These are phyloP conservation scores for Russula emetica DNA, from an alignment of 768 basidiomycete species.

Conservation along the genomic window DNA sequence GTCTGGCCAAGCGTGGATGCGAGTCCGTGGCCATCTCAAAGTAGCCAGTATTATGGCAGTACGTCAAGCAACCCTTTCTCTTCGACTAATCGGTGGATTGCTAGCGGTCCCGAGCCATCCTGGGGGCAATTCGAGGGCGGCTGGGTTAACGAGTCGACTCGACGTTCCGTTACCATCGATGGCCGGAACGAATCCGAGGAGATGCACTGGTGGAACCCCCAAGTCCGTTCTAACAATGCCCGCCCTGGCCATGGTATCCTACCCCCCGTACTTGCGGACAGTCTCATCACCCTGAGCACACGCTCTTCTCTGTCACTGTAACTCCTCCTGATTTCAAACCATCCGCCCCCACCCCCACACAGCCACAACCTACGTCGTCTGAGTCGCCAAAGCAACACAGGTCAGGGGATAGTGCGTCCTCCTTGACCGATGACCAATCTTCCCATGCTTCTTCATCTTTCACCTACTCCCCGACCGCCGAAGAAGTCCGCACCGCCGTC, in stretches of 20 bases:
- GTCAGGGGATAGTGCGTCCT: conserved; percentile 7
- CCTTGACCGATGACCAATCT: conserved; percentile 25
- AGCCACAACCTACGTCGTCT: conserved; percentile 23
- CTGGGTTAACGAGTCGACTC: conserved; percentile 27
- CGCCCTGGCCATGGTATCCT: conserved; percentile 72
- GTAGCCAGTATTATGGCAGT: conserved; percentile 9
- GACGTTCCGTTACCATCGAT: conserved; percentile 46
- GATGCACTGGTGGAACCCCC: conserved; percentile 62
- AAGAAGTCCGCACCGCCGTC: conserved; percentile 62
- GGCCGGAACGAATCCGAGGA: conserved; percentile 61
- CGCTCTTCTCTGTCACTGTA: conserved; percentile 57
- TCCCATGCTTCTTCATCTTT: conserved; percentile 29
- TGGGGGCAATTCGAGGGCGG: conserved; percentile 14
- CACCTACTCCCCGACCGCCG: conserved; percentile 45
- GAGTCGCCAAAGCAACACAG: conserved; percentile 14
- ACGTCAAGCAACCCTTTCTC: conserved; percentile 16
- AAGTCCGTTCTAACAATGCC: conserved; percentile 39
- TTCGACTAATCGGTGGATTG: conserved; percentile 22
- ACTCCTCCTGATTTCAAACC: conserved; percentile 36
- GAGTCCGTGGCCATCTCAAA: conserved; percentile 17
- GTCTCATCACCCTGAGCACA: conserved; percentile 71
- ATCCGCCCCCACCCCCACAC: conserved; percentile 29
- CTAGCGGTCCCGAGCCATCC: conserved; percentile 12
- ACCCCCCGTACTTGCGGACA: conserved; percentile 61
- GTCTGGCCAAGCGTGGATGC: conserved; percentile 9